phyloP scores from a whole-genome alignment of 768 basidiomycete species.

The Suillus subluteus region DNA sequence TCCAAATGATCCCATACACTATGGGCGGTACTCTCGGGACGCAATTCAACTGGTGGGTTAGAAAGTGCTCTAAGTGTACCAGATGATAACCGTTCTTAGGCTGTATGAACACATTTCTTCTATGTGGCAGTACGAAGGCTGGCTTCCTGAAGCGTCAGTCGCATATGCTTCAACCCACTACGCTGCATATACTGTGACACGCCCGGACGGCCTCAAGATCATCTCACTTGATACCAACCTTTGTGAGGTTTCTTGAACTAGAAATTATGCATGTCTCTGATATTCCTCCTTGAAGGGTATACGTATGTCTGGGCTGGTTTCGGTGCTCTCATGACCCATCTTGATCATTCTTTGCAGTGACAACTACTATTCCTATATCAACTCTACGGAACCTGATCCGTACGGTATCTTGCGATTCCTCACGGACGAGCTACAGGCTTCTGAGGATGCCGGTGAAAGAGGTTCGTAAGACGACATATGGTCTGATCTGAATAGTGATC shows the following conservation, averaged over 20 bases:
- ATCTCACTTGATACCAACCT: conserved; percentile 57
- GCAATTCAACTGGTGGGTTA: conserved; percentile 47
- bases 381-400: conserved; percentile 46
- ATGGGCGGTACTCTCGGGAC: conserved; percentile 35
- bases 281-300: conserved; percentile 31
- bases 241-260: conserved; percentile 35
- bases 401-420: conserved; percentile 55
- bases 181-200: conserved; percentile 48
- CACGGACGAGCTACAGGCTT: conserved; percentile 55
- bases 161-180: conserved; percentile 49
- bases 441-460: conserved; percentile 51
- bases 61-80: not conserved
- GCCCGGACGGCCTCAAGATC: conserved; percentile 47
- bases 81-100: conserved; percentile 30
- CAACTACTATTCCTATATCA: conserved; percentile 55
- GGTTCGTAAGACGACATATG: conserved; percentile 29
- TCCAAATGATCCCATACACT: conserved; percentile 43
- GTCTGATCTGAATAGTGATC: not conserved
- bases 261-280: not conserved
- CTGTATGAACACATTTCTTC: conserved; percentile 51
- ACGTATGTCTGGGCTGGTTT: conserved; percentile 25
- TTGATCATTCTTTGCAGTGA: conserved; percentile 23
- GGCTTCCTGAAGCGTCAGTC: conserved; percentile 44
- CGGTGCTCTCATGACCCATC: not conserved
- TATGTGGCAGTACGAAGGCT: conserved; percentile 50